Base-by-base conservation (phyloP, 345 rosid species). In the Linum usitatissimum region DNA sequence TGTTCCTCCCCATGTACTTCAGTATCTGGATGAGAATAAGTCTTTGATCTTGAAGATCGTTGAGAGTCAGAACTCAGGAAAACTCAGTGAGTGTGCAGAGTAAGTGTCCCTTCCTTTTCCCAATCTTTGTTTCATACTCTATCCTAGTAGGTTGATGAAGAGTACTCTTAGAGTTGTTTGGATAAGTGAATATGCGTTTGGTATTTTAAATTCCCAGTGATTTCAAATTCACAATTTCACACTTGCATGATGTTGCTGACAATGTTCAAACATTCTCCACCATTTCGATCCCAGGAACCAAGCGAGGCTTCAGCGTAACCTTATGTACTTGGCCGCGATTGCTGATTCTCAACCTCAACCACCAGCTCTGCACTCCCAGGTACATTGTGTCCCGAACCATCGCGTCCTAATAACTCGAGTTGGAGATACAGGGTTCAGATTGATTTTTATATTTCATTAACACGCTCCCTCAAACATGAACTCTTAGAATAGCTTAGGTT, bases 21-120 rank as follows among this genome's bases (percentile, higher is more conserved):
- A 94, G 99, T 94, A 88, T 79, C 81, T 94, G 64, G 99, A 94
- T 63, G 99, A 94, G 82, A 94, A 94, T 91, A 94, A 94, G 80
- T 94, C 99, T 0, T 78, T 94, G 92, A 94, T 94, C 78, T 77
- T 94, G 84, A 94, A 94, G 92, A 94, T 94, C 15, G 99, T 94
- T 53, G 99, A 94, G 79, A 87, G 96, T 82, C 99, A 94, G 79
- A 94, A 82, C 77, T 83, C 95, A 0, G 99, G 99, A 68, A 90
- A 94, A 72, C 77, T 90, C 63, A 81, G 78, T 56, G 99, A 94
- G 62, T 94, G 99, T 64, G 97, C 97, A 6, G 99, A 94, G 99
- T 94, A 82, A 83, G 99, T 66, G 20, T 62, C 56, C 9, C 31
- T 6, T 55, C 7, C 28, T 8, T 55, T 19, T 55, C 18, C 18